A percentile compares a stretch with the other conserved stretches of the same genome.
These are phyloP conservation scores for Lachnellula subtilissima DNA, from an alignment of 2,329 filamentous ascomycete genomes.

Conservation along the genomic window DNA sequence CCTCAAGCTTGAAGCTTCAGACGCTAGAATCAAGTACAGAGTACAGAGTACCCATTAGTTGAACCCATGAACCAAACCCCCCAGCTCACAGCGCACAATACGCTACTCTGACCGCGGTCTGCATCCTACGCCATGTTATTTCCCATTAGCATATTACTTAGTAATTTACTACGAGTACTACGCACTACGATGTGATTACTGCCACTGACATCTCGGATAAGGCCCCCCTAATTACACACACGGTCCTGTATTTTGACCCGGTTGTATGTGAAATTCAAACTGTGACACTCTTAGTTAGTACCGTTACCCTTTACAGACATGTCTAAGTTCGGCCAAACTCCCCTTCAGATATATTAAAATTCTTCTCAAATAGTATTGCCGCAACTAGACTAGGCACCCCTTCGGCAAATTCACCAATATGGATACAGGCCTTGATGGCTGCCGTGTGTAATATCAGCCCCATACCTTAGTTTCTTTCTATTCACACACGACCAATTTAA, in stretches of 20 bases:
- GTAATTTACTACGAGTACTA: no score
- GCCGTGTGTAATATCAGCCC: constrained; percentile 20
- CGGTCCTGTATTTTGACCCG: constrained; percentile 8
- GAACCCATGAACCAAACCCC: not conserved
- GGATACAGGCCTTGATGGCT: constrained; percentile 16
- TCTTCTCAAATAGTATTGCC: constrained; percentile 6
- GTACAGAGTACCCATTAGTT: no score
- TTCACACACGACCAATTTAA: constrained; percentile 9
- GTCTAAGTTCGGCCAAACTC: constrained; percentile 8
- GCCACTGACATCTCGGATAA: constrained; percentile 25
- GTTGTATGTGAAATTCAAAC: constrained; percentile 8
- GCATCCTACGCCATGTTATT: constrained; percentile 9
- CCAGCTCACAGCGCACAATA: not conserved
- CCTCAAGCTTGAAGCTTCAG: constrained; percentile 16
- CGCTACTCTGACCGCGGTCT: constrained; percentile 15
- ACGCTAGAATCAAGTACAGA: constrained; percentile 14
- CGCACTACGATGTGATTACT: constrained; percentile 19
- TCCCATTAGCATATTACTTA: constrained; percentile 3
- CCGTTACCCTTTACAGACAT: constrained; percentile 3
- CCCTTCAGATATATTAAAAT: constrained; percentile 13
- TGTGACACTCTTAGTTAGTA: not conserved
- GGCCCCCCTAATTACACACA: constrained; percentile 15
- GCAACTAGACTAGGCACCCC: constrained; percentile 6
- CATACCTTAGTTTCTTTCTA: constrained; percentile 6
- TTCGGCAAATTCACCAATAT: constrained; percentile 19